These are phyloP conservation scores for Euphrasia arctica DNA, from an alignment of 305 asterid genomes.

Conservation along the genomic window DNA sequence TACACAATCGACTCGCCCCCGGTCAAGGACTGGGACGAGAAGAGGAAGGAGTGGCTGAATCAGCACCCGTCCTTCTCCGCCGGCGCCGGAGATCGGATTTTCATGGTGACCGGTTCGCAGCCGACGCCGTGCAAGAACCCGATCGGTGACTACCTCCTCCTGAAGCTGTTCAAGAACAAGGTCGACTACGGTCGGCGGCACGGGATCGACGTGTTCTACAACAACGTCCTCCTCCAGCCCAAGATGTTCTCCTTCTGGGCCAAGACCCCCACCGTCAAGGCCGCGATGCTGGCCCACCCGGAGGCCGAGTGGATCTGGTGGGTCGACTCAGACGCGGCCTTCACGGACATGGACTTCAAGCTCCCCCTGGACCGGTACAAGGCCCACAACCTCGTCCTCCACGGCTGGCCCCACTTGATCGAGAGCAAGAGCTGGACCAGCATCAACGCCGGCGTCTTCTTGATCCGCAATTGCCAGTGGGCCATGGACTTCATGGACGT, in stretches of 20 bases:
- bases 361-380: constrained; percentile 65
- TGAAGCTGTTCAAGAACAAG: constrained; percentile 83
- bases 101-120: constrained; percentile 88
- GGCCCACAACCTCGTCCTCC: constrained; percentile 62
- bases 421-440: constrained; percentile 79
- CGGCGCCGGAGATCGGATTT: constrained; percentile 45
- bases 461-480: constrained; percentile 88
- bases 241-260: constrained; percentile 95
- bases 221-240: constrained; percentile 67
- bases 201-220: constrained; percentile 84
- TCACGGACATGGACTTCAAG: constrained; percentile 92
- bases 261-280: constrained; percentile 71
- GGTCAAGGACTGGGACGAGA: constrained; percentile 68
- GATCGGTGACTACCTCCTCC: constrained; percentile 72
- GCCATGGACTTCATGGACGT: constrained; percentile 71
- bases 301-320: constrained; percentile 99
- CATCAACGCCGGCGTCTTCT: constrained; percentile 87
- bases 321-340: constrained; percentile 95
- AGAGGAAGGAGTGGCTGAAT: constrained; percentile 61
- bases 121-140: constrained; percentile 80
- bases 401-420: constrained; percentile 71
- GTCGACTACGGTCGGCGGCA: constrained; percentile 89
- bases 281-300: constrained; percentile 94
- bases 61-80: constrained; percentile 64
- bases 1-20: constrained; percentile 63